Conservation (phyloP, 2,329 filamentous ascomycete genomes). For the Hypoxylon sp. region DNA sequence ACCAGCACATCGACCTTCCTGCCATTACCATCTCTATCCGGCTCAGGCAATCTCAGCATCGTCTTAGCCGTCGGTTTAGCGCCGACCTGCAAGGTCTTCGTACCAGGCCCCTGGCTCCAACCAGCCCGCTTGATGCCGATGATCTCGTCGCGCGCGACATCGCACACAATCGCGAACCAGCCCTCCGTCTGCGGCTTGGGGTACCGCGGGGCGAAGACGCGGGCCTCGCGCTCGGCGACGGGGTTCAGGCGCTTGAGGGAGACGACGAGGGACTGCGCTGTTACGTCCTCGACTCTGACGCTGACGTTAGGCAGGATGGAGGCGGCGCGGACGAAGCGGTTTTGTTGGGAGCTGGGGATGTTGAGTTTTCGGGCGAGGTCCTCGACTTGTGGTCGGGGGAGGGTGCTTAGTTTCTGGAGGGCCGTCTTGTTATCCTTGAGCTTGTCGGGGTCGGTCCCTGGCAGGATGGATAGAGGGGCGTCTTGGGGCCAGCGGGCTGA, state of each 20-base stretch:
- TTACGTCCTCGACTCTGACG: constrained; percentile 73
- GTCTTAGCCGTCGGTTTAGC: constrained; percentile 68
- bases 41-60: constrained; percentile 72
- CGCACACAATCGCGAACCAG: constrained; percentile 87
- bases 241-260: constrained; percentile 77
- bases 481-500: constrained; percentile 92
- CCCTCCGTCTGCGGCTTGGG: constrained; percentile 96
- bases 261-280: constrained; percentile 74
- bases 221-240: constrained; percentile 74
- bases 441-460: constrained; percentile 72
- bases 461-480: constrained; percentile 82
- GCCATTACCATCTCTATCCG: constrained; percentile 58
- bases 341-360: constrained; percentile 62
- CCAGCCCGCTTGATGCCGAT: constrained; percentile 88
- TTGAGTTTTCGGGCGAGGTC: constrained; percentile 66
- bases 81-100: constrained; percentile 56
- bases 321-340: constrained; percentile 70
- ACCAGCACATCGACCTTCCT: constrained; percentile 81
- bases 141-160: constrained; percentile 78
- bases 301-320: constrained; percentile 78
- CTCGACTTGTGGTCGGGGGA: constrained; percentile 45
- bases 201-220: constrained; percentile 89
- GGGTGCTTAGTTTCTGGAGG: constrained; percentile 59
- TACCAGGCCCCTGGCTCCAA: constrained; percentile 67
- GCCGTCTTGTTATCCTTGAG: constrained; percentile 55